Evolutionary conservation across 2,329 filamentous ascomycete species (phyloP).

Genomic region (Magnaporthiopsis rhizophila): DNA sequence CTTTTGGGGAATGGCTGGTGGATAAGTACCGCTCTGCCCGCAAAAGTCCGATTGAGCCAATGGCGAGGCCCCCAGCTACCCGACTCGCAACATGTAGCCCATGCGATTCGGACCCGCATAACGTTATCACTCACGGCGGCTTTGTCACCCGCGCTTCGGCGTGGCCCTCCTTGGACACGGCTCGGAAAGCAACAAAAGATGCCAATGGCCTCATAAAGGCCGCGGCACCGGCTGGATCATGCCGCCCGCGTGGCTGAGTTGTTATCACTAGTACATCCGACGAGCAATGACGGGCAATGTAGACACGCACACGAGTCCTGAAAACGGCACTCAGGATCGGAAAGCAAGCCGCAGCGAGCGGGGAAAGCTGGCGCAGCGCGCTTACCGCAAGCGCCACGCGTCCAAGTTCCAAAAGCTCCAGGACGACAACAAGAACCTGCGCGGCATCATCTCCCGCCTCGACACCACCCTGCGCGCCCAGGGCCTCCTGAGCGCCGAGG

Average conservation of each 20-base stretch:
- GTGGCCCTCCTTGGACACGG: no score
- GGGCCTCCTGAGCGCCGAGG: neutral
- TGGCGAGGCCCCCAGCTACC: no score
- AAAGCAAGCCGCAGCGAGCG: constrained; percentile 12
- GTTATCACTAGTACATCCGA: neutral
- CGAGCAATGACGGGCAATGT: neutral
- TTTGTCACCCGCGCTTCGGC: neutral
- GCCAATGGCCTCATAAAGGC: neutral
- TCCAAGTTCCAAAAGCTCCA: constrained; percentile 14
- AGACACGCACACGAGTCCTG: neutral
- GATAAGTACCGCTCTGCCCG: no score
- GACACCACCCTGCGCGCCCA: neutral
- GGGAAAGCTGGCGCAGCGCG: constrained; percentile 16
- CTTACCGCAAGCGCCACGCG: constrained; percentile 17
- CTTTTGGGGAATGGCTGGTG: no score
- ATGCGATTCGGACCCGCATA: neutral
- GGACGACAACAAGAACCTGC: constrained; percentile 14
- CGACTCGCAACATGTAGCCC: no score
- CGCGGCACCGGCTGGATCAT: neutral
- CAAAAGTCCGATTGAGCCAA: no score
- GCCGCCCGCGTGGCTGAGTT: neutral
- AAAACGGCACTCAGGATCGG: neutral
- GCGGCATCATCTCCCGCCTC: neutral
- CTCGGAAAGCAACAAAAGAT: no score
- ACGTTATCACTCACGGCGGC: neutral